Conservation (phyloP, 1,284 basidiomycete species). For the Sanghuangporus sanghuang region DNA sequence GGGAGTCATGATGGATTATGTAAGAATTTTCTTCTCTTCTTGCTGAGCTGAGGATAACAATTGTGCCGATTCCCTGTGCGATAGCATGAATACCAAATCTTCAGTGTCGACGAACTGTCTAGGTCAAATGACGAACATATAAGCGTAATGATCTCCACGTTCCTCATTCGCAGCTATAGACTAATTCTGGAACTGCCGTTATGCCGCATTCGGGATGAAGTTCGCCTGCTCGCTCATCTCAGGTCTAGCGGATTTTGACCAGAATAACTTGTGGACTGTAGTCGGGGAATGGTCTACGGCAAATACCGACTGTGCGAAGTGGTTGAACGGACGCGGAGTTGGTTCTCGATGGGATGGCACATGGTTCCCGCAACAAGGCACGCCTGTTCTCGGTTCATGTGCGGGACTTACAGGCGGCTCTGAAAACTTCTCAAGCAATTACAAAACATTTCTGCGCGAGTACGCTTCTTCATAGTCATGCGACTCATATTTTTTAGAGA, state of each 20-base stretch:
- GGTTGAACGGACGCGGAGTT: conserved; percentile 67
- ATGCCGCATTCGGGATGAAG: conserved; percentile 23
- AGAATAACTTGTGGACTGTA: conserved; percentile 54
- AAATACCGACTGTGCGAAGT: conserved; percentile 75
- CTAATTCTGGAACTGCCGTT: background rate
- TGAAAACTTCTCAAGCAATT: conserved; percentile 51
- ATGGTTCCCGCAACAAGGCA: conserved; percentile 28
- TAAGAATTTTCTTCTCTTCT: conserved; percentile 24
- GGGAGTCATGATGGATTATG: conserved; percentile 60
- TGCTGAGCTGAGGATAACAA: conserved; percentile 4
- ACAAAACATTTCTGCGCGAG: conserved; percentile 60
- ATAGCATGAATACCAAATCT: conserved; percentile 78
- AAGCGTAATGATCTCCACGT: conserved; percentile 28
- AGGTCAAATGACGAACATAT: conserved; percentile 55
- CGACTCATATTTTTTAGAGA: background rate
- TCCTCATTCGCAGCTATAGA: background rate
- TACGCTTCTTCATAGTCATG: conserved; percentile 28
- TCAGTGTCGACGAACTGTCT: conserved; percentile 53
- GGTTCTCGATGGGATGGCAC: conserved; percentile 71
- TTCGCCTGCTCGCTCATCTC: conserved; percentile 40
- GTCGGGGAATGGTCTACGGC: conserved; percentile 79
- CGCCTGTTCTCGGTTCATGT: conserved; percentile 52
- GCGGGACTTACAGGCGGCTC: conserved; percentile 54
- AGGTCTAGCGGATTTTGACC: conserved; percentile 35
- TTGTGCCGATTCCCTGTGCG: background rate